These are phyloP conservation scores for Pulveroboletus sp. DNA, from an alignment of 768 basidiomycete genomes.

Conservation along the genomic window DNA sequence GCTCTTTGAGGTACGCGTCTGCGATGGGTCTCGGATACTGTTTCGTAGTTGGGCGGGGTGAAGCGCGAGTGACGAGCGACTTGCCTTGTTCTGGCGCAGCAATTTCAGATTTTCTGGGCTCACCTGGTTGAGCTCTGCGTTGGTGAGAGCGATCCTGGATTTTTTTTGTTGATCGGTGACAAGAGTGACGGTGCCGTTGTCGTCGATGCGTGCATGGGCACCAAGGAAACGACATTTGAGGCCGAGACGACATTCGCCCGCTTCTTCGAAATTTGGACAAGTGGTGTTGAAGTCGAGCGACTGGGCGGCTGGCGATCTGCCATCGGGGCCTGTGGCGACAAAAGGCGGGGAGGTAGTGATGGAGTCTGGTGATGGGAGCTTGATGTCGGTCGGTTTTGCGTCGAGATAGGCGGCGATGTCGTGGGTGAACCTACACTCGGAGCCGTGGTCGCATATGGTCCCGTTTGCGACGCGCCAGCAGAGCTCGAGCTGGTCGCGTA, in stretches of 20 bases:
- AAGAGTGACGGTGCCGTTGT: conserved; percentile 42
- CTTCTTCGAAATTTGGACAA: conserved; percentile 28
- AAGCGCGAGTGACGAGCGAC: conserved; percentile 3
- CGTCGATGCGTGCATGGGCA: conserved; percentile 57
- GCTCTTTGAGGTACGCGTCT: conserved; percentile 54
- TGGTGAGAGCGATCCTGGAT: conserved; percentile 41
- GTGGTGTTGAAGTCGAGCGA: conserved; percentile 23
- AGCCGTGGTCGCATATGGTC: conserved; percentile 64
- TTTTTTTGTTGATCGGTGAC: conserved; percentile 58
- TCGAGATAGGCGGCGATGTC: conserved; percentile 72
- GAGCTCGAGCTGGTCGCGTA: conserved; percentile 75
- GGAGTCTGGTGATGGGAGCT: conserved; percentile 44
- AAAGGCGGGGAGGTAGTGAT: conserved; percentile 52
- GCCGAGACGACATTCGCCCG: conserved; percentile 43
- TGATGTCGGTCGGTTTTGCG: conserved; percentile 71
- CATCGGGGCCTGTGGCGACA: conserved; percentile 24
- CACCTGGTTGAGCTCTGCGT: conserved; percentile 69
- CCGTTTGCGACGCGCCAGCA: conserved; percentile 80
- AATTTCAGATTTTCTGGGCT: conserved; percentile 53
- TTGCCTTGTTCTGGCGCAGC: conserved; percentile 66
- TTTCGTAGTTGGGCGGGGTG: background rate
- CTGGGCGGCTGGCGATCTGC: background rate
- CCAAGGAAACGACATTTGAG: conserved; percentile 90
- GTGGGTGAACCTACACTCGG: conserved; percentile 76
- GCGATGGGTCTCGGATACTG: conserved; percentile 67